These are phyloP conservation scores for Adansonia grandidieri DNA, from an alignment of 441 rosid species.

Conservation along the genomic window DNA sequence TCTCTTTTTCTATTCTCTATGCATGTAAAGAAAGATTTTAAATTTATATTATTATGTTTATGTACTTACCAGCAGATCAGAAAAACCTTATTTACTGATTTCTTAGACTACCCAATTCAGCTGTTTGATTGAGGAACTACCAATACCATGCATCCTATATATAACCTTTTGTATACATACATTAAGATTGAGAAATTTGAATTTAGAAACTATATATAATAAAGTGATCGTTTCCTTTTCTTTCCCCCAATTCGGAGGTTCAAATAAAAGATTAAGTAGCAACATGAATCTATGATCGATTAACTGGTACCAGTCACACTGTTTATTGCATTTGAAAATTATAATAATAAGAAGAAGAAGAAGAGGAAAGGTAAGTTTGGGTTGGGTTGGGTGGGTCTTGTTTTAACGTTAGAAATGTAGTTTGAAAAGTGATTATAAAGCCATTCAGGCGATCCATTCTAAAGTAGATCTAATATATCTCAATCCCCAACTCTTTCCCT, in stretches of 20 bases:
- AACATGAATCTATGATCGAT: background rate
- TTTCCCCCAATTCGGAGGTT: background rate
- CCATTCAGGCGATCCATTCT: constrained; percentile 47
- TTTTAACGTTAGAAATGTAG: constrained; percentile 12
- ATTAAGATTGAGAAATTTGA: background rate
- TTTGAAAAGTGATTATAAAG: constrained; percentile 60
- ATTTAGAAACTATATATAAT: background rate
- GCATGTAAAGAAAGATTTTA: constrained; percentile 4
- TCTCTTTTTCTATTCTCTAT: constrained; percentile 27
- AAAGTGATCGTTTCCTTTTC: constrained; percentile 6
- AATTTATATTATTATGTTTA: background rate
- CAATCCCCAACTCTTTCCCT: constrained; percentile 57
- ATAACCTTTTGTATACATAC: background rate
- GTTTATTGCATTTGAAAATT: background rate
- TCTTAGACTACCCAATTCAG: background rate
- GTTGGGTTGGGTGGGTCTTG: background rate
- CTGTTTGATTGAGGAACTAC: background rate
- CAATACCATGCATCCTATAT: background rate
- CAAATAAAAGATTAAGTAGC: background rate
- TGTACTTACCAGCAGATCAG: background rate
- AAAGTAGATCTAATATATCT: constrained; percentile 46
- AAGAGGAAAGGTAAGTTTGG: background rate
- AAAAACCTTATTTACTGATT: background rate
- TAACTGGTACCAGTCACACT: background rate
- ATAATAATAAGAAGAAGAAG: background rate